These are phyloP conservation scores for Trichophyton rubrum DNA, from an alignment of 2,329 filamentous ascomycete species.

Conservation along the genomic window DNA sequence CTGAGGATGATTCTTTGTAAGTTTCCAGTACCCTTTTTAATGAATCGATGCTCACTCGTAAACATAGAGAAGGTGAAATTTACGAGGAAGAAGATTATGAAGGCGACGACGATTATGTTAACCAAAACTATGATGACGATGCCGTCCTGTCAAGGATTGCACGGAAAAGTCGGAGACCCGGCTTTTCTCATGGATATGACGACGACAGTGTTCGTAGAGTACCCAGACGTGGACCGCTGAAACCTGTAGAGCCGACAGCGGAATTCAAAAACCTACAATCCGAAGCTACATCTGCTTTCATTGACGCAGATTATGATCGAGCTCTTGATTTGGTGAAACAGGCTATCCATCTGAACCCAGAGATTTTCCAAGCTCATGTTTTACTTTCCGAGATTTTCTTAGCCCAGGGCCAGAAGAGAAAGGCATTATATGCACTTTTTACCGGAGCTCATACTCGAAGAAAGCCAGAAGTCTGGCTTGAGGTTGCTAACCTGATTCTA, in stretches of 20 bases:
- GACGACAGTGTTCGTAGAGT: constrained; percentile 17
- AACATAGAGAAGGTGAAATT: constrained; percentile 2
- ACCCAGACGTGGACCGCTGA: constrained; percentile 35
- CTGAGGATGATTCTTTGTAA: constrained; percentile 10
- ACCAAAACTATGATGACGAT: constrained; percentile 10
- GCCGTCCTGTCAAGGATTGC: constrained; percentile 9
- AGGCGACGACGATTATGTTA: constrained; percentile 1
- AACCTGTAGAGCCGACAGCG: constrained; percentile 35
- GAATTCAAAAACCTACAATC: constrained; percentile 38
- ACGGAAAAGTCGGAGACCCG: constrained; percentile 11
- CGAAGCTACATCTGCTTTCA: constrained; percentile 37
- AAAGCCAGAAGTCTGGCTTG: constrained; percentile 45
- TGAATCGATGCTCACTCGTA: not conserved
- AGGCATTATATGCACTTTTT: constrained; percentile 44
- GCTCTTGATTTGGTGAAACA: constrained; percentile 33
- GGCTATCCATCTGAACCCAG: constrained; percentile 46
- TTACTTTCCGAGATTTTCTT: constrained; percentile 48
- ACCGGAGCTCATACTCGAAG: constrained; percentile 46
- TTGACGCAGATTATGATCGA: constrained; percentile 35
- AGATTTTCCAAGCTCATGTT: constrained; percentile 50
- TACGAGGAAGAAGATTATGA: not conserved
- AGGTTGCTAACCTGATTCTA: constrained; percentile 44
- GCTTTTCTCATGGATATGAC: constrained; percentile 14
- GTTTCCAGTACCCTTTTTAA: not conserved
- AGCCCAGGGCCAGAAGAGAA: constrained; percentile 43